Evolutionary conservation across 2,329 filamentous ascomycete genomes (phyloP).

Genomic region (Decorospora gaudefroyi): DNA sequence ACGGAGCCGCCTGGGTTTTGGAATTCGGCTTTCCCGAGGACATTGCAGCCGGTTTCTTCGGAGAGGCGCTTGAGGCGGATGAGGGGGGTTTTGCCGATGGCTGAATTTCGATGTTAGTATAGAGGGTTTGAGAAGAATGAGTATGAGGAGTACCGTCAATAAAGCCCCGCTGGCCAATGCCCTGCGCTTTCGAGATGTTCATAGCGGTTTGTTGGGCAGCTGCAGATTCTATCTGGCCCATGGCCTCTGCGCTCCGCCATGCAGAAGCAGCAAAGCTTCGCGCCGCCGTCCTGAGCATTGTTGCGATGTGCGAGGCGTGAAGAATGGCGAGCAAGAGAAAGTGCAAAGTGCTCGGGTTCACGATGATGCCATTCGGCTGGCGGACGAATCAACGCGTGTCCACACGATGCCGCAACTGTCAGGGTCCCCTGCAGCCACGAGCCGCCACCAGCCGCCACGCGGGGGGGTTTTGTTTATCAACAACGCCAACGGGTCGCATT

Average conservation of each 20-base stretch:
- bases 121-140: not conserved
- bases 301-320: constrained; percentile 11
- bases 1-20: constrained; percentile 96
- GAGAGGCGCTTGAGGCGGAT: constrained; percentile 89
- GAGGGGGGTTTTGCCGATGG: constrained; percentile 95
- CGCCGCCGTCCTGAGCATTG: constrained; percentile 71
- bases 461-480: constrained; percentile 17
- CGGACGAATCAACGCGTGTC: constrained; percentile 25
- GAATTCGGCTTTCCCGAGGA: constrained; percentile 97
- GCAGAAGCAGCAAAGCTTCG: constrained; percentile 70
- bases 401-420: constrained; percentile 34
- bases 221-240: constrained; percentile 54
- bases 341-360: constrained; percentile 2
- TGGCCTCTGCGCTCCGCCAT: constrained; percentile 56
- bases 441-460: constrained; percentile 10
- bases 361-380: constrained; percentile 22
- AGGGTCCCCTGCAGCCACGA: constrained; percentile 14
- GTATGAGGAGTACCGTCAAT: constrained; percentile 76
- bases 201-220: constrained; percentile 65
- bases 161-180: constrained; percentile 72
- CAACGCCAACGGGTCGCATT: constrained; percentile 14
- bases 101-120: constrained; percentile 53
- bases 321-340: constrained; percentile 5
- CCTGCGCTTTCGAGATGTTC: constrained; percentile 77
- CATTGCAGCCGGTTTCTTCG: constrained; percentile 86